Evolutionary conservation across 2,329 filamentous ascomycete species (phyloP).

Genomic region (Talaromyces sp.): DNA sequence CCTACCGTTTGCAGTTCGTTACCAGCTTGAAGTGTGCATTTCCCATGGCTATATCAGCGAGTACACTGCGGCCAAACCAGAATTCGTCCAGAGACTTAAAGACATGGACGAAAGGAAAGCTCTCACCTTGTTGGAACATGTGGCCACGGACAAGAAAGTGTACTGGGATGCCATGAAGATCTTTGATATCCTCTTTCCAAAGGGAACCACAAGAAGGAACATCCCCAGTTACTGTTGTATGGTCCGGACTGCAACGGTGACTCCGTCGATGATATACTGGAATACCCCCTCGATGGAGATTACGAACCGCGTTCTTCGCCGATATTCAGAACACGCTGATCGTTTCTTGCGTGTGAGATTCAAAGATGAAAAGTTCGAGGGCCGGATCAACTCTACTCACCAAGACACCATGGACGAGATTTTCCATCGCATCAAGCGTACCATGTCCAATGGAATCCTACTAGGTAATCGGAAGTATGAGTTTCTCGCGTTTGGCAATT

Average conservation of each 20-base stretch:
- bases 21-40: constrained; percentile 92
- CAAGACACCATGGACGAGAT: constrained; percentile 63
- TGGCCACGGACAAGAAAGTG: constrained; percentile 61
- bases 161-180: constrained; percentile 70
- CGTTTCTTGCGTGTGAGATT: constrained; percentile 88
- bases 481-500: constrained; percentile 93
- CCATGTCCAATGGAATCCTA: constrained; percentile 72
- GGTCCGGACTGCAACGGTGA: constrained; percentile 73
- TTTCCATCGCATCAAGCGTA: constrained; percentile 69
- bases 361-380: constrained; percentile 69
- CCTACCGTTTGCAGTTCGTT: constrained; percentile 71
- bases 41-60: constrained; percentile 75
- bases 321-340: constrained; percentile 66
- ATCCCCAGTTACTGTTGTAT: constrained; percentile 71
- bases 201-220: constrained; percentile 49
- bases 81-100: constrained; percentile 63
- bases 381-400: constrained; percentile 58
- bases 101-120: constrained; percentile 54
- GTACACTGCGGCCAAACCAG: constrained; percentile 60
- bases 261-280: constrained; percentile 78
- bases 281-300: constrained; percentile 76
- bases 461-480: constrained; percentile 80
- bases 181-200: constrained; percentile 53
- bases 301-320: constrained; percentile 80
- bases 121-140: constrained; percentile 67